Conservation (phyloP, 2,329 filamentous ascomycete species). For the Scedosporium dehoogii region DNA sequence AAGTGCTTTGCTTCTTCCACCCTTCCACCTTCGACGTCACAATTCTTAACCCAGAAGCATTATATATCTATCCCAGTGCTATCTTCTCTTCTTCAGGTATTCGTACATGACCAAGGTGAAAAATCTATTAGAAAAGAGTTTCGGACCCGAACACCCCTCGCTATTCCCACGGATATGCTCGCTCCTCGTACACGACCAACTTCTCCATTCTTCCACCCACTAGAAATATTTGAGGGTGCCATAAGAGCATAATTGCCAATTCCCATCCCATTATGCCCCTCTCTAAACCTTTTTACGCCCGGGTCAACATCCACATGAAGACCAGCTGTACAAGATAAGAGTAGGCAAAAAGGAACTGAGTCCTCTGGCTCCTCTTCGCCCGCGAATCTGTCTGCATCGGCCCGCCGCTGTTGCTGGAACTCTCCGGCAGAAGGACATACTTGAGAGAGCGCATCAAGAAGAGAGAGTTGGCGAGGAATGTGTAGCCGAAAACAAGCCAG, state of each 20-base stretch:
- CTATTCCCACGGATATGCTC: background rate
- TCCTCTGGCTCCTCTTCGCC: conserved; percentile 76
- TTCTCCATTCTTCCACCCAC: background rate
- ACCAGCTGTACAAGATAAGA: conserved; percentile 88
- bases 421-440: conserved; percentile 90
- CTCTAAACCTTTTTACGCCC: conserved; percentile 22
- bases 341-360: conserved; percentile 88
- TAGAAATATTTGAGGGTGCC: background rate
- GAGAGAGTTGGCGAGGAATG: conserved; percentile 86
- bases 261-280: background rate
- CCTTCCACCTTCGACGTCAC: too few relatives aligned
- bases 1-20: too few relatives aligned
- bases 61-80: too few relatives aligned
- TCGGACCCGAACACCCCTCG: background rate
- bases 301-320: conserved; percentile 75
- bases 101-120: background rate
- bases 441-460: conserved; percentile 91
- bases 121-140: background rate
- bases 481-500: conserved; percentile 84
- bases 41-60: too few relatives aligned
- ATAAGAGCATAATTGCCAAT: background rate
- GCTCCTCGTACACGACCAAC: background rate
- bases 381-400: conserved; percentile 63
- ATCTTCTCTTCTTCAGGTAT: background rate
- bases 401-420: conserved; percentile 52